Conservation (phyloP, 2,329 filamentous ascomycete genomes). For the Orbilia blumenaviensis region DNA sequence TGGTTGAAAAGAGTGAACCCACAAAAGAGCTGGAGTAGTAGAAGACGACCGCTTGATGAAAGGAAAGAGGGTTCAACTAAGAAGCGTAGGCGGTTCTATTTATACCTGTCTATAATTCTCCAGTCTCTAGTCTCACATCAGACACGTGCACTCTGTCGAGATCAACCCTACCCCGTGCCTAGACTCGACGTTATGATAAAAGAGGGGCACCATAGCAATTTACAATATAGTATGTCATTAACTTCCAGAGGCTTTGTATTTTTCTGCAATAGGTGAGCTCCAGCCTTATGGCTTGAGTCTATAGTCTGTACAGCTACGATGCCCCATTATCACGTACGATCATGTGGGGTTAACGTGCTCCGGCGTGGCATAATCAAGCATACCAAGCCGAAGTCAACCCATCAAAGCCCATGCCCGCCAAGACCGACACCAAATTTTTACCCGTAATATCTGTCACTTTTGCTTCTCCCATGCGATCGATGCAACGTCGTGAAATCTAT, state of each 20-base stretch:
- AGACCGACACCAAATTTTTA: neutral
- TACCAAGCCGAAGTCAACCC: slow-evolving; percentile 10
- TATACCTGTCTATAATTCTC: too few species aligned
- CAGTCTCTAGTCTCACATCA: too few species aligned
- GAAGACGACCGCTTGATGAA: neutral
- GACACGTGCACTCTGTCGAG: too few species aligned
- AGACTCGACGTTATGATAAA: too few species aligned
- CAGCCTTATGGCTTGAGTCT: neutral
- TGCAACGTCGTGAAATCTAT: neutral
- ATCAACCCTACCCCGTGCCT: too few species aligned
- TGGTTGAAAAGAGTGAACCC: slow-evolving; percentile 1
- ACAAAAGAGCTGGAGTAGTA: neutral
- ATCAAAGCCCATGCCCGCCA: neutral
- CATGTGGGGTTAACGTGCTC: neutral
- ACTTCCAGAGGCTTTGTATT: too few species aligned
- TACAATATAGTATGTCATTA: too few species aligned
- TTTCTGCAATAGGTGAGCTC: too few species aligned
- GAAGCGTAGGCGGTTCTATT: neutral
- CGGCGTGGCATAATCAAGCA: slow-evolving; percentile 6
- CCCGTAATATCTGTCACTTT: neutral
- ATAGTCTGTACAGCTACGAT: neutral
- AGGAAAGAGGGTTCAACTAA: neutral
- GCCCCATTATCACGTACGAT: neutral
- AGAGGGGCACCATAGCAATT: neutral
- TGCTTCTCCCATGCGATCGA: slow-evolving; percentile 5